phyloP scores from a whole-genome alignment of 352 stramenopile genomes.

The Phytophthora quininea region DNA sequence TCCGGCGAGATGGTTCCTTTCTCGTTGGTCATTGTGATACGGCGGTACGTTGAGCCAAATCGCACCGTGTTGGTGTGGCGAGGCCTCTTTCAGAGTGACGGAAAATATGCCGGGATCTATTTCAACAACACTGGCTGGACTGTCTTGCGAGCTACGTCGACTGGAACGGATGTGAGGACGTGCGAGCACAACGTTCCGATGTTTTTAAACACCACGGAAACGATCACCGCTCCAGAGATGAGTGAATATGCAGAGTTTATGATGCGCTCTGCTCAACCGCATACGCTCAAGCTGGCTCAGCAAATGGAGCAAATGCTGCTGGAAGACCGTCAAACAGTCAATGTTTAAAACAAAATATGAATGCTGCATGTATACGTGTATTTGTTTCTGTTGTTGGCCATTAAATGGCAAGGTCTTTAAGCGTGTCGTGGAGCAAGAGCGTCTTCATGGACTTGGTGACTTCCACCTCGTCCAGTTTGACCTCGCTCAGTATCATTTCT shows the following conservation, averaged over 20 bases:
- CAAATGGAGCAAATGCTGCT: slow-evolving; percentile 17
- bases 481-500: slow-evolving; percentile 1
- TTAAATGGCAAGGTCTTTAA: not conserved
- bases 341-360: not conserved
- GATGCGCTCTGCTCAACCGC: slow-evolving; percentile 5
- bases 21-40: slow-evolving; percentile 1
- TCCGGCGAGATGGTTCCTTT: slow-evolving; percentile 2
- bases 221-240: not conserved
- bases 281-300: slow-evolving; percentile 8
- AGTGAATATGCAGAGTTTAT: slow-evolving; percentile 7
- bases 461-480: slow-evolving; percentile 8
- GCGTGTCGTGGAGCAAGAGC: slow-evolving; percentile 3
- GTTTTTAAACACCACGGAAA: not conserved
- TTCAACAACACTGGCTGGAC: slow-evolving; percentile 20
- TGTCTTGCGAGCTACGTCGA: slow-evolving; percentile 4
- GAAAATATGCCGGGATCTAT: slow-evolving; percentile 12
- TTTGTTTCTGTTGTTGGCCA: too few species aligned
- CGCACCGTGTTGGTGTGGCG: slow-evolving; percentile 25
- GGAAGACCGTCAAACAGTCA: not conserved
- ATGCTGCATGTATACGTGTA: not conserved
- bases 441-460: slow-evolving; percentile 1
- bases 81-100: slow-evolving; percentile 12
- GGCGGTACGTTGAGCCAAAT: slow-evolving; percentile 12
- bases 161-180: slow-evolving; percentile 14
- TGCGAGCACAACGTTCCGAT: slow-evolving; percentile 11